Conservation (phyloP, 345 rosid species). For the Adansonia digitata region DNA sequence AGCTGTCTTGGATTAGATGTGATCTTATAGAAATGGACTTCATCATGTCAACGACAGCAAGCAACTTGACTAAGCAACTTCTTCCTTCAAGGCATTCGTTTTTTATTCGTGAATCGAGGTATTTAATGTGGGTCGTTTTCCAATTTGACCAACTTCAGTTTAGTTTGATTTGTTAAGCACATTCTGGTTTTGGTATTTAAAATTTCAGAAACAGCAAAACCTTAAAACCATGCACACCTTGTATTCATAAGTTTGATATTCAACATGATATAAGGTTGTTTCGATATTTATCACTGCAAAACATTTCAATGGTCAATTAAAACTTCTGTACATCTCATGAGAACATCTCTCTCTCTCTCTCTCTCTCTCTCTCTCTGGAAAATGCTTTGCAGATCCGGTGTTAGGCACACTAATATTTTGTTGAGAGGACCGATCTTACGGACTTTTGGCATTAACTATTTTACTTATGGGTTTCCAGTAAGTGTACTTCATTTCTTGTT, state of each 20-base stretch:
- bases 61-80: conserved; percentile 32
- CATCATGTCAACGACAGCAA: conserved; percentile 30
- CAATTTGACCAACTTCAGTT: background rate
- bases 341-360: background rate
- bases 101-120: conserved; percentile 43
- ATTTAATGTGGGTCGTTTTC: background rate
- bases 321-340: background rate
- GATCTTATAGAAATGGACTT: conserved; percentile 45
- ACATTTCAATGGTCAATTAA: background rate
- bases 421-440: conserved; percentile 12
- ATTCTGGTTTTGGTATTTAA: background rate
- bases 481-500: background rate
- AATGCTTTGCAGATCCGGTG: conserved; percentile 12
- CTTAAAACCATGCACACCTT: background rate
- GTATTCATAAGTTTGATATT: background rate
- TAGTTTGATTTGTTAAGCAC: background rate
- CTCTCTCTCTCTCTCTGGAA: background rate
- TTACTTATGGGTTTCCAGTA: conserved; percentile 16
- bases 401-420: conserved; percentile 12
- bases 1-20: conserved; percentile 46
- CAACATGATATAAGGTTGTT: background rate
- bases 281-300: background rate
- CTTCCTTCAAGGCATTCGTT: conserved; percentile 41
- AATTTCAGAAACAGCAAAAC: background rate
- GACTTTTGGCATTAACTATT: conserved; percentile 15